Evolutionary conservation across 768 basidiomycete species (phyloP).

Genomic region (Erythrobasidium yunnanense): DNA sequence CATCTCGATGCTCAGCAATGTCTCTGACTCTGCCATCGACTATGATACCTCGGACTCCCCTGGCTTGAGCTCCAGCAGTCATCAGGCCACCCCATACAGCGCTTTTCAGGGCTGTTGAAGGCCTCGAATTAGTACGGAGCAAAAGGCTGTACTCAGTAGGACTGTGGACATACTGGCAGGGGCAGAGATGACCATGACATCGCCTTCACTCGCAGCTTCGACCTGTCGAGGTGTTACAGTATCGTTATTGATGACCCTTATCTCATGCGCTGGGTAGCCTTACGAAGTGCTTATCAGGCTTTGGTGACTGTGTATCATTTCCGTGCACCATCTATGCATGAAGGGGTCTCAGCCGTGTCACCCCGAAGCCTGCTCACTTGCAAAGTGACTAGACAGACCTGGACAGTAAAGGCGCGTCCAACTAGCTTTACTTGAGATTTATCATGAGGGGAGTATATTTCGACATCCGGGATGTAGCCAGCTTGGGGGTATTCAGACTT

Average conservation of each 20-base stretch:
- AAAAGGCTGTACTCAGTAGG: neutral
- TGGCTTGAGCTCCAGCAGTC: constrained; percentile 70
- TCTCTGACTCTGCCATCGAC: constrained; percentile 66
- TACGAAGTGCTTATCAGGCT: constrained; percentile 62
- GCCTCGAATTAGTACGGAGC: neutral
- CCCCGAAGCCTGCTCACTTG: neutral
- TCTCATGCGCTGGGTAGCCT: neutral
- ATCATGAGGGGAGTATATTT: constrained; percentile 31
- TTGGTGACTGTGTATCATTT: constrained; percentile 54
- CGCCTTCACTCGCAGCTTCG: constrained; percentile 57
- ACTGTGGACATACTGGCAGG: constrained; percentile 51
- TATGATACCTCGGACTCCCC: constrained; percentile 58
- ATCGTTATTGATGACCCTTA: neutral
- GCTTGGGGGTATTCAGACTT: constrained; percentile 49
- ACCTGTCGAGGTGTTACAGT: constrained; percentile 31
- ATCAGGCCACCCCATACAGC: constrained; percentile 81
- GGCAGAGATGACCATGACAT: constrained; percentile 62
- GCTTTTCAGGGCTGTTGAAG: constrained; percentile 4
- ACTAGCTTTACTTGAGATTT: constrained; percentile 46
- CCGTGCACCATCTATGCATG: constrained; percentile 53
- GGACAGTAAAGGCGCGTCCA: constrained; percentile 76
- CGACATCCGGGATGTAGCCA: constrained; percentile 70
- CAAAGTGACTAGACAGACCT: constrained; percentile 37
- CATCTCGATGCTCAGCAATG: constrained; percentile 59
- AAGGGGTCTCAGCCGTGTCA: neutral